These are phyloP conservation scores for Xylaria flabelliformis DNA, from an alignment of 495 filamentous ascomycete genomes.

Conservation along the genomic window DNA sequence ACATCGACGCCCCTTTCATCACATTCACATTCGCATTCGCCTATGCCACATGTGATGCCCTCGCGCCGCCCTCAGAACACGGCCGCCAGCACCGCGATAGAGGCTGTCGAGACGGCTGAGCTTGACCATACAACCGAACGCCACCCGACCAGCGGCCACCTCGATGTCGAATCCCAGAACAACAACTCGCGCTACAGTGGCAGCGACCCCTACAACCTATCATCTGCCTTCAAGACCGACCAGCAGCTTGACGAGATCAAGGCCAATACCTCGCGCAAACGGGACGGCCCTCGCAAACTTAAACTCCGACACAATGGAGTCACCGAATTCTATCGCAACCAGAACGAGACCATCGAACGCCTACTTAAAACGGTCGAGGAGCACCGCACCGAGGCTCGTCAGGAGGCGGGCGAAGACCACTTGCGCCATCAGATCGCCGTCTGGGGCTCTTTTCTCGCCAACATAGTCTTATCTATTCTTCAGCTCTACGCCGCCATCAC, in stretches of 20 bases:
- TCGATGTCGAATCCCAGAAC: constrained; percentile 71
- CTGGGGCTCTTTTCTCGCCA: constrained; percentile 86
- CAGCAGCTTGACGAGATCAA: constrained; percentile 80
- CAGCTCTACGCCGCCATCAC: constrained; percentile 90
- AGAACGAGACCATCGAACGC: constrained; percentile 92
- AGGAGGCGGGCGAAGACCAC: constrained; percentile 79
- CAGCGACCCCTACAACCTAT: constrained; percentile 83
- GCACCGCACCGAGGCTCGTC: constrained; percentile 78
- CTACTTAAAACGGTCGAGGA: constrained; percentile 93
- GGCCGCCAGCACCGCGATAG: constrained; percentile 52
- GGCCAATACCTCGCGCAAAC: constrained; percentile 83
- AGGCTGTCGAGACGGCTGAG: constrained; percentile 50
- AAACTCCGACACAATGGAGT: constrained; percentile 62
- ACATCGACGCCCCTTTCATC: constrained; percentile 28
- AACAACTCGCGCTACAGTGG: constrained; percentile 52
- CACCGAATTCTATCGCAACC: constrained; percentile 83
- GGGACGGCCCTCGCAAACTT: constrained; percentile 47
- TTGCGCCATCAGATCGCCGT: constrained; percentile 89
- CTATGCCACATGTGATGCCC: constrained; percentile 39
- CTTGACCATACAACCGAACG: constrained; percentile 48
- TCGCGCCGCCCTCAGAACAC: constrained; percentile 42
- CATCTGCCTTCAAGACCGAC: constrained; percentile 76
- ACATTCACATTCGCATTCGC: constrained; percentile 30
- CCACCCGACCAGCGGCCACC: constrained; percentile 38
- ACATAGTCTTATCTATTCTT: constrained; percentile 75